Percentiles rank a stretch among this genome's conserved stretches.
phyloP scores from a whole-genome alignment of 352 stramenopile genomes.

The Elongisporangium prolatum region DNA sequence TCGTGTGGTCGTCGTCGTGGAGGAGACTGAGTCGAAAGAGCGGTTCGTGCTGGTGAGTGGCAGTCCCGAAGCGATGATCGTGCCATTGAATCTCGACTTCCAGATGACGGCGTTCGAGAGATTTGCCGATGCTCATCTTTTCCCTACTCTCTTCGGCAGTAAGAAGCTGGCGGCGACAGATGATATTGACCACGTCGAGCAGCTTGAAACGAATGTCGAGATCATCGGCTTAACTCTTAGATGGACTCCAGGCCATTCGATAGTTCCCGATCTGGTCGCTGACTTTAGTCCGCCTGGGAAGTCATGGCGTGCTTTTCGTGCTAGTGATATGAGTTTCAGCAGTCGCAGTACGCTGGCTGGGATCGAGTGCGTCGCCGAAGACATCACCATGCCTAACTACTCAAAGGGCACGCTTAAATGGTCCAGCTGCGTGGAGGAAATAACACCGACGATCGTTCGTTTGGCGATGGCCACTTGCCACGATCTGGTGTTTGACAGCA shows the following conservation, averaged over 20 bases:
- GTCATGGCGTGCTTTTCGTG: background rate
- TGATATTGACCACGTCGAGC: background rate
- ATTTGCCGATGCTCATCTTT: background rate
- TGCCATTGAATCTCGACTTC: background rate
- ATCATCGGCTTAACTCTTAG: background rate
- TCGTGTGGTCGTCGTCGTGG: background rate
- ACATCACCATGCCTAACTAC: background rate
- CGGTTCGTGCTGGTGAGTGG: background rate
- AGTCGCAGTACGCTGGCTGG: background rate
- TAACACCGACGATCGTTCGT: background rate
- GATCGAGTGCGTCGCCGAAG: background rate
- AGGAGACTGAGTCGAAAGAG: background rate
- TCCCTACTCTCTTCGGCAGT: background rate
- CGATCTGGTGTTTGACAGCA: constrained; percentile 6
- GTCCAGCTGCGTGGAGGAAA: background rate
- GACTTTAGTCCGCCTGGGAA: background rate
- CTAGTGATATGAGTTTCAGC: background rate
- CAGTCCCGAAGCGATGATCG: background rate
- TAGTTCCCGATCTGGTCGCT: background rate
- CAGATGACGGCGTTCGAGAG: background rate
- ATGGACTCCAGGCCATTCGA: background rate
- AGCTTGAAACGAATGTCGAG: background rate
- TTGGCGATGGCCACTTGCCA: constrained; percentile 48
- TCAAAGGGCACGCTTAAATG: background rate
- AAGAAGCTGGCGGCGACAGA: background rate